These are phyloP conservation scores for Exsudoporus floridanus DNA, from an alignment of 1,284 basidiomycete species.

Conservation along the genomic window DNA sequence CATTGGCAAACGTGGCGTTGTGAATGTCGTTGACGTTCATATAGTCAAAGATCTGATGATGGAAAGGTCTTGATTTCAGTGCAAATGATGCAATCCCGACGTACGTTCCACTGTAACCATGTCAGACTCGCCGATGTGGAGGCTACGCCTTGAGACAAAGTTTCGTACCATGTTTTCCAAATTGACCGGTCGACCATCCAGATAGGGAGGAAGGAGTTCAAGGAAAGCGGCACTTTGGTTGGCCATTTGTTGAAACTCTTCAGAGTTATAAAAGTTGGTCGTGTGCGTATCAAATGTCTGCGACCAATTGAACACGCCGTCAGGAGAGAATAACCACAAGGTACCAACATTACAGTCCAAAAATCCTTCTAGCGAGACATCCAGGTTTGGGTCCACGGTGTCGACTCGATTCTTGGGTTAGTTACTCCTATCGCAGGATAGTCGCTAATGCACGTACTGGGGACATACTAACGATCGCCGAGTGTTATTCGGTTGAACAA, in stretches of 20 bases:
- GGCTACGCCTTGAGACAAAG: background rate
- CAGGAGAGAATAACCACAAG: background rate
- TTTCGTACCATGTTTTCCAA: conserved; percentile 63
- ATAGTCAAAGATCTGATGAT: conserved; percentile 65
- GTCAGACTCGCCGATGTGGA: conserved; percentile 11
- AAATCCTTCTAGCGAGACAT: conserved; percentile 64
- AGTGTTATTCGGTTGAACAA: background rate
- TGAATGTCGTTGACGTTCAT: conserved; percentile 75
- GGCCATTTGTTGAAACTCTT: conserved; percentile 52
- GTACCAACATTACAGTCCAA: conserved; percentile 55
- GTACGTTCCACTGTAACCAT: conserved; percentile 58
- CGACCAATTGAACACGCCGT: background rate
- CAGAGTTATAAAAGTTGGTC: conserved; percentile 50
- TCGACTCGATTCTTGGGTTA: conserved; percentile 50
- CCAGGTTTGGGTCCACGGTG: conserved; percentile 60
- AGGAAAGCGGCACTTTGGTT: conserved; percentile 56
- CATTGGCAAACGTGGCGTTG: conserved; percentile 55
- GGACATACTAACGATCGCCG: conserved; percentile 47
- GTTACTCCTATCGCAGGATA: conserved; percentile 7
- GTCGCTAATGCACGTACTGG: conserved; percentile 51
- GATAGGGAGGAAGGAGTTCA: conserved; percentile 48
- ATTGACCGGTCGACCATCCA: conserved; percentile 56
- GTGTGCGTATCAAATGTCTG: conserved; percentile 56
- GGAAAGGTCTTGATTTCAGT: background rate
- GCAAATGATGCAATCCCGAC: conserved; percentile 15